Conservation (phyloP, 306 rosid genomes). For the Luffa acutangula region DNA sequence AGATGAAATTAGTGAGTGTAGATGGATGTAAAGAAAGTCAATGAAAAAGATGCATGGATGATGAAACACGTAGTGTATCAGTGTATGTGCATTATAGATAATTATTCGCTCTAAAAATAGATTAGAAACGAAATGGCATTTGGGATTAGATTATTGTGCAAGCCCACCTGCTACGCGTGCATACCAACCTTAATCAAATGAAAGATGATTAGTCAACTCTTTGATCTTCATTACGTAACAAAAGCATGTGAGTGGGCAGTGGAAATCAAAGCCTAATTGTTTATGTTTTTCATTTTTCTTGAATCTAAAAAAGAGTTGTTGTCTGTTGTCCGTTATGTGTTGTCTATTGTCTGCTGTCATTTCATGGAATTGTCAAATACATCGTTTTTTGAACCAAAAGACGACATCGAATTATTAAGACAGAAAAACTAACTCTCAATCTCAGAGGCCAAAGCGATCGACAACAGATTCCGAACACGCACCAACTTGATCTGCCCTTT, state of each 20-base stretch:
- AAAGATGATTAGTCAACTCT: neutral
- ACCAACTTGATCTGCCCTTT: neutral
- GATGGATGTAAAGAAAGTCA: neutral
- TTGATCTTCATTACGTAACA: neutral
- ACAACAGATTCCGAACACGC: constrained; percentile 6
- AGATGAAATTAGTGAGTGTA: neutral
- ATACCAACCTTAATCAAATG: neutral
- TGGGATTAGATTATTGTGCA: neutral
- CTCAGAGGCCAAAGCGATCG: neutral
- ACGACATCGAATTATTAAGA: neutral
- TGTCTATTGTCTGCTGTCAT: neutral
- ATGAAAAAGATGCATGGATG: neutral
- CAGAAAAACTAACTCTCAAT: neutral
- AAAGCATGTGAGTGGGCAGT: neutral
- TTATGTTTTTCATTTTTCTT: neutral
- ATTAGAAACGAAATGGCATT: neutral
- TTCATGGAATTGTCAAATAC: constrained; percentile 1
- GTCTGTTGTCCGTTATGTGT: neutral
- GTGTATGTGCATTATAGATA: neutral
- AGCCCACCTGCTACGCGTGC: neutral
- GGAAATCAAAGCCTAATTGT: neutral
- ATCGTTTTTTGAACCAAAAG: neutral
- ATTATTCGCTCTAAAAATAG: neutral
- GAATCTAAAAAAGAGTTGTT: neutral
- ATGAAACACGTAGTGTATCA: neutral